A percentile compares a stretch with the other conserved stretches of the same genome.
phyloP scores from a whole-genome alignment of 2,329 filamentous ascomycete genomes.

The Aschersonia sp. region DNA sequence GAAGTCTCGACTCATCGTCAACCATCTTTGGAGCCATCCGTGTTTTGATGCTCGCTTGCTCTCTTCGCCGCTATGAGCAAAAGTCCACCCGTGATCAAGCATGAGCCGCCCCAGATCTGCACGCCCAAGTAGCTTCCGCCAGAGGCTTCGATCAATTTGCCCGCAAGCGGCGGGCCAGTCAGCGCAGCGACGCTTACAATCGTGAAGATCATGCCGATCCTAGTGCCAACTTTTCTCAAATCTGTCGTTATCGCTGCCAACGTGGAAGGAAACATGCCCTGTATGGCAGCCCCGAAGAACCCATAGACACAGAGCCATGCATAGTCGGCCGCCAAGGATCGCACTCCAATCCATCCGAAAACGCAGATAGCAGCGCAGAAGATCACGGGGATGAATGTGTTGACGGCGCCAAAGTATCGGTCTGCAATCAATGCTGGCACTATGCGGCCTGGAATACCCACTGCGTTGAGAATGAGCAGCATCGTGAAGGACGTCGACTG shows the following conservation, averaged over 20 bases:
- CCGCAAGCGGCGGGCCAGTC: slow-evolving; percentile 39
- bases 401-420: slow-evolving; percentile 36
- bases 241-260: slow-evolving; percentile 32
- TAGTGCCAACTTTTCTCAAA: slow-evolving; percentile 35
- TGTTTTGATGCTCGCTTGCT: background rate
- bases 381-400: slow-evolving; percentile 36
- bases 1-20: too few species aligned
- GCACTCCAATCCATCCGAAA: slow-evolving; percentile 38
- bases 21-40: too few species aligned
- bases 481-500: slow-evolving; percentile 39
- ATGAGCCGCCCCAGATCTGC: slow-evolving; percentile 33
- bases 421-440: slow-evolving; percentile 42
- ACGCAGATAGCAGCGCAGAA: slow-evolving; percentile 30
- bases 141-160: slow-evolving; percentile 29
- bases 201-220: slow-evolving; percentile 46
- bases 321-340: slow-evolving; percentile 24
- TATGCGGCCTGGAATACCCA: slow-evolving; percentile 40
- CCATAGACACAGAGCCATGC: slow-evolving; percentile 51
- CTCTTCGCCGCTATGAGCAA: slow-evolving; percentile 23
- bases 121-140: slow-evolving; percentile 32
- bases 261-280: slow-evolving; percentile 48
- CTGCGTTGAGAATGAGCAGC: slow-evolving; percentile 43
- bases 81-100: slow-evolving; percentile 25
- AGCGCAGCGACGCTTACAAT: slow-evolving; percentile 39
- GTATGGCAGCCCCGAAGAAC: slow-evolving; percentile 46